Percentiles rank a stretch among this genome's conserved stretches.
These are phyloP conservation scores for Phyllachora maydis DNA, from an alignment of 2,329 filamentous ascomycete species.

Conservation along the genomic window DNA sequence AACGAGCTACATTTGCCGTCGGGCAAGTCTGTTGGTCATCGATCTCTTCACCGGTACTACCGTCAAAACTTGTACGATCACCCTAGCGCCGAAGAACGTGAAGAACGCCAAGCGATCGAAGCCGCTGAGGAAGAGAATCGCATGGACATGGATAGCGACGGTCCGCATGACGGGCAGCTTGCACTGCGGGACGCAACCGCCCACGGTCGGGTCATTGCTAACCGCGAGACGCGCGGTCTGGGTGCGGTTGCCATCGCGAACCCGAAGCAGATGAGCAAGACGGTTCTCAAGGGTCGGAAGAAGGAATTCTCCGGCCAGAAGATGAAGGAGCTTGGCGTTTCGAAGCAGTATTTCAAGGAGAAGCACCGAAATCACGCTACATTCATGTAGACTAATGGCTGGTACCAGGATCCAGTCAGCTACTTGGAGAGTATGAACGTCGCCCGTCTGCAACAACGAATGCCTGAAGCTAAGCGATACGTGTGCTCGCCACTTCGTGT, in stretches of 20 bases:
- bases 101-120: slow-evolving; percentile 4
- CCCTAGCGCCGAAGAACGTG: slow-evolving; percentile 42
- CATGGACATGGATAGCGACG: slow-evolving; percentile 7
- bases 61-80: slow-evolving; percentile 81
- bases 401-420: too few species aligned
- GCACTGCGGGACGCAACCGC: slow-evolving; percentile 1
- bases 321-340: slow-evolving; percentile 3
- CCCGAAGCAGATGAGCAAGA: slow-evolving; percentile 2
- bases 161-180: slow-evolving; percentile 1
- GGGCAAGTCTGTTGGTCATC: slow-evolving; percentile 75
- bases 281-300: slow-evolving; percentile 6
- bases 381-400: too few species aligned
- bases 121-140: slow-evolving; percentile 5
- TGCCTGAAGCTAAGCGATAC: too few species aligned
- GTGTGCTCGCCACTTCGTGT: too few species aligned
- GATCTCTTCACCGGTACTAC: slow-evolving; percentile 73
- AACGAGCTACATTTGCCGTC: slow-evolving; percentile 86
- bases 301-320: slow-evolving; percentile 6
- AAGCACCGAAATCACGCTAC: slow-evolving; percentile 7
- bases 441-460: too few species aligned
- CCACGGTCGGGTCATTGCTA: slow-evolving; percentile 5
- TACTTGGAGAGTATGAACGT: slow-evolving; percentile 1
- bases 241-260: slow-evolving; percentile 4
- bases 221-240: slow-evolving; percentile 5
- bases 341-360: slow-evolving; percentile 7